These are phyloP conservation scores for Pseudovirgaria hyperparasitica DNA, from an alignment of 2,329 filamentous ascomycete species.

Conservation along the genomic window DNA sequence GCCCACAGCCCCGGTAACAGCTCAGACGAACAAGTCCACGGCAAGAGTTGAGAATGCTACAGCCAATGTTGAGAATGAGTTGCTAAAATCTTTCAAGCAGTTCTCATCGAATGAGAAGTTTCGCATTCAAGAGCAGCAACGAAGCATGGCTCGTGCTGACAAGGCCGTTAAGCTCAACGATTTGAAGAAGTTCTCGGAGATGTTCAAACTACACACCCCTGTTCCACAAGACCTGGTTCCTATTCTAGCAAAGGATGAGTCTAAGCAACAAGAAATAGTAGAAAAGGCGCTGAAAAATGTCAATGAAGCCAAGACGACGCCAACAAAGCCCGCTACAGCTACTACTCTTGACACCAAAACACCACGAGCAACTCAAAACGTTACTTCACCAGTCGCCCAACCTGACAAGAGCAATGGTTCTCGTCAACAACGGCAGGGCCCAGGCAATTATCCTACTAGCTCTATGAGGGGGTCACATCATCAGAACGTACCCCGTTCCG, in stretches of 20 bases:
- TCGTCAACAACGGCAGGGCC: constrained; percentile 29
- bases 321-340: constrained; percentile 24
- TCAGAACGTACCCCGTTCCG: constrained; percentile 28
- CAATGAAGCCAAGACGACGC: constrained; percentile 35
- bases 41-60: constrained; percentile 39
- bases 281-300: constrained; percentile 72
- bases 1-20: constrained; percentile 12
- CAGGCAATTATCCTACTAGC: constrained; percentile 30
- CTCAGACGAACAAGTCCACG: constrained; percentile 18
- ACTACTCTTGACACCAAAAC: constrained; percentile 22
- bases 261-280: constrained; percentile 85
- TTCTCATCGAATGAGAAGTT: constrained; percentile 51
- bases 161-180: constrained; percentile 90
- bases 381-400: constrained; percentile 15
- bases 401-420: constrained; percentile 35
- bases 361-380: constrained; percentile 15
- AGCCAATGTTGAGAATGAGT: constrained; percentile 47
- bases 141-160: constrained; percentile 50
- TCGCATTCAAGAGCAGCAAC: constrained; percentile 42
- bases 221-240: constrained; percentile 85
- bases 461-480: constrained; percentile 26
- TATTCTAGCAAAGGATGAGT: constrained; percentile 93
- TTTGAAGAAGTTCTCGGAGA: constrained; percentile 85
- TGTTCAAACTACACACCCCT: constrained; percentile 87
- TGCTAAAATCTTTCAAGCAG: constrained; percentile 50